A percentile compares a stretch with the other conserved stretches of the same genome.
Evolutionary conservation across 768 basidiomycete genomes (phyloP).

Genomic region (Coprinopsis sp.): DNA sequence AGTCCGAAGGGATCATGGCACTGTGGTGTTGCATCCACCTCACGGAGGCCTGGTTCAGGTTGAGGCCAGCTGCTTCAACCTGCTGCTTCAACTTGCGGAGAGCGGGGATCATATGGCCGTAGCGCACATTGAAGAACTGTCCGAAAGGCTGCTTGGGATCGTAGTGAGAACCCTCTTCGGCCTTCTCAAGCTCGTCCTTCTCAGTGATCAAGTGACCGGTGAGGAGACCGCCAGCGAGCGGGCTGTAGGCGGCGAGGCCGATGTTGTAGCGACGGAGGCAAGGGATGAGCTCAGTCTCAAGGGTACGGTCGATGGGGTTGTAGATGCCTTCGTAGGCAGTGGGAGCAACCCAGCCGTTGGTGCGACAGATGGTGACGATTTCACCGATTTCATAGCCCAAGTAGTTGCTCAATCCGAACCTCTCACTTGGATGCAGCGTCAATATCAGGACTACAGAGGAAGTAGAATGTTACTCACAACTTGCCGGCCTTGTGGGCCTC

Average conservation of each 20-base stretch:
- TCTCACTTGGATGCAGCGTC: conserved; percentile 25
- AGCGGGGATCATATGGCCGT: neutral
- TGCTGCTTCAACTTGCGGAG: neutral
- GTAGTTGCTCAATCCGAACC: conserved; percentile 63
- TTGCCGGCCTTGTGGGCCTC: conserved; percentile 53
- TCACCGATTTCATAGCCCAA: conserved; percentile 56
- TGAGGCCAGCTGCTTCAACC: neutral
- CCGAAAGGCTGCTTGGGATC: neutral
- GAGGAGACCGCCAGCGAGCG: neutral
- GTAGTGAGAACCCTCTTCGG: neutral
- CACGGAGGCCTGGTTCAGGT: neutral
- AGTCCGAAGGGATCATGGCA: neutral
- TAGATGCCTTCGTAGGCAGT: conserved; percentile 51
- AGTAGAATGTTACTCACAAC: conserved; percentile 26
- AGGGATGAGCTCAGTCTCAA: conserved; percentile 45
- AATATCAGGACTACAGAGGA: neutral
- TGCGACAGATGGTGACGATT: conserved; percentile 51
- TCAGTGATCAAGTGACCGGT: neutral
- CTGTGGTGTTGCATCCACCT: neutral
- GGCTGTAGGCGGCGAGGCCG: neutral
- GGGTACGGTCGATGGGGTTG: conserved; percentile 35
- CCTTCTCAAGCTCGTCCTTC: neutral
- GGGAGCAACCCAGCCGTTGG: conserved; percentile 50
- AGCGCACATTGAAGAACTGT: neutral
- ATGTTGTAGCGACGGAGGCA: conserved; percentile 30